phyloP scores from a whole-genome alignment of 2,329 filamentous ascomycete genomes.

The Colletotrichum spinosum region DNA sequence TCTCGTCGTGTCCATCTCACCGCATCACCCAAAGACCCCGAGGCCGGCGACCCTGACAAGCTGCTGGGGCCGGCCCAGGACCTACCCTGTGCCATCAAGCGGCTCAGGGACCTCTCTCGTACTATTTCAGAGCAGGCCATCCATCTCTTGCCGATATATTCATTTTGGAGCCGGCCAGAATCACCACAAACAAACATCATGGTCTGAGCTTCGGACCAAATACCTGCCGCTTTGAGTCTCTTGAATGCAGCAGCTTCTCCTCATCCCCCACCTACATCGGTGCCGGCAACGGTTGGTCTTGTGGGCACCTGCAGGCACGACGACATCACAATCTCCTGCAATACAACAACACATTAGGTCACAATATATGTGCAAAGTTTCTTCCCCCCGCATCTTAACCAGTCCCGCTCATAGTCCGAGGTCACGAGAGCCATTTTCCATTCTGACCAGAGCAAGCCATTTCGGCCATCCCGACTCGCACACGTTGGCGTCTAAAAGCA shows the following conservation, averaged over 20 bases:
- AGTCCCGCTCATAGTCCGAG: constrained; percentile 19
- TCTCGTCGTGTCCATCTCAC: background rate
- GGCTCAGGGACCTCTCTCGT: constrained; percentile 5
- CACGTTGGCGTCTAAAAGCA: constrained; percentile 9
- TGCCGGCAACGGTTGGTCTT: constrained; percentile 4
- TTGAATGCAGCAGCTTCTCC: background rate
- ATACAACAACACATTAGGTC: constrained; percentile 16
- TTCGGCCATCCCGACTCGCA: background rate
- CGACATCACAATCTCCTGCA: constrained; percentile 28
- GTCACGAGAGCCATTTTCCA: constrained; percentile 24
- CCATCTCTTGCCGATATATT: background rate
- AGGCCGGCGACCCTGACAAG: too few species aligned
- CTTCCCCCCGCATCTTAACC: constrained; percentile 27
- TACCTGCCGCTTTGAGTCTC: background rate
- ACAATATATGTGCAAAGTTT: constrained; percentile 17
- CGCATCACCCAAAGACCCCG: background rate
- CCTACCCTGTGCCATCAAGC: constrained; percentile 23
- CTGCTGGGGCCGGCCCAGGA: constrained; percentile 4
- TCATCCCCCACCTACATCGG: background rate
- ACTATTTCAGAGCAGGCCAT: background rate
- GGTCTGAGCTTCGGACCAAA: constrained; percentile 22
- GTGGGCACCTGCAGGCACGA: constrained; percentile 16
- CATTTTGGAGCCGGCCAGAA: background rate
- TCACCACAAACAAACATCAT: constrained; percentile 8
- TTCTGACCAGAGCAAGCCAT: constrained; percentile 17